Evolutionary conservation across 176 grass and related monocot genomes (phyloP).

Genomic region (Tuctoria greenei): DNA sequence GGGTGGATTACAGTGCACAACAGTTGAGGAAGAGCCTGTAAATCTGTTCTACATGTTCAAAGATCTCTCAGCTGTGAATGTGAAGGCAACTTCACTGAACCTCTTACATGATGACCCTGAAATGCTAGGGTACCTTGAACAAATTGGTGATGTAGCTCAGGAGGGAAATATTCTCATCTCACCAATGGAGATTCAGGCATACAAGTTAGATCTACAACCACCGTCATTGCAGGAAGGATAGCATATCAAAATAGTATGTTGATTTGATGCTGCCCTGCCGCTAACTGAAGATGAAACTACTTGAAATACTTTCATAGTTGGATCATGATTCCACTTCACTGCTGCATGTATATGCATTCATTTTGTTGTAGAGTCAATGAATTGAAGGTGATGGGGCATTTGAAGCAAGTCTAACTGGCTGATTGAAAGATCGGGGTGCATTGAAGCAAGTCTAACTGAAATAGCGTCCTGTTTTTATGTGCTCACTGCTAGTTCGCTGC

Average conservation of each 20-base stretch:
- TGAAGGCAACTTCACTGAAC: slow-evolving; percentile 95
- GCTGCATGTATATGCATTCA: not conserved
- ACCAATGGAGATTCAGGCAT: slow-evolving; percentile 98
- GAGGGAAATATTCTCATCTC: slow-evolving; percentile 90
- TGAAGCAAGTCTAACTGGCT: slow-evolving; percentile 1
- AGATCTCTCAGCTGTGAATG: slow-evolving; percentile 62
- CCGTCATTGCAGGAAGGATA: slow-evolving; percentile 43
- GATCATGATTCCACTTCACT: slow-evolving; percentile 14
- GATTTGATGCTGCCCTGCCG: not conserved
- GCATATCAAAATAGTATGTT: not conserved
- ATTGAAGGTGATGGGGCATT: not conserved
- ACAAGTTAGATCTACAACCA: slow-evolving; percentile 81
- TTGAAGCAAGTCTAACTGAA: slow-evolving; percentile 2
- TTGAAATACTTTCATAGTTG: not conserved
- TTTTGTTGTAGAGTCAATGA: slow-evolving; percentile 3
- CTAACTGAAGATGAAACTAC: slow-evolving; percentile 21
- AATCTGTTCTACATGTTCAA: slow-evolving; percentile 98
- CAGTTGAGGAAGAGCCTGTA: slow-evolving; percentile 63
- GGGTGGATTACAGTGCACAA: slow-evolving; percentile 69
- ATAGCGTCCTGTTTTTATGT: not conserved
- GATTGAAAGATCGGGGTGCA: not conserved
- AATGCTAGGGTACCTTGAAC: slow-evolving; percentile 80
- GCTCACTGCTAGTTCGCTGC: not conserved
- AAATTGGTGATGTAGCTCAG: slow-evolving; percentile 69
- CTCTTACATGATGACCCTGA: slow-evolving; percentile 84